Conservation (phyloP, 306 rosid species). For the Lablab purpureus region DNA sequence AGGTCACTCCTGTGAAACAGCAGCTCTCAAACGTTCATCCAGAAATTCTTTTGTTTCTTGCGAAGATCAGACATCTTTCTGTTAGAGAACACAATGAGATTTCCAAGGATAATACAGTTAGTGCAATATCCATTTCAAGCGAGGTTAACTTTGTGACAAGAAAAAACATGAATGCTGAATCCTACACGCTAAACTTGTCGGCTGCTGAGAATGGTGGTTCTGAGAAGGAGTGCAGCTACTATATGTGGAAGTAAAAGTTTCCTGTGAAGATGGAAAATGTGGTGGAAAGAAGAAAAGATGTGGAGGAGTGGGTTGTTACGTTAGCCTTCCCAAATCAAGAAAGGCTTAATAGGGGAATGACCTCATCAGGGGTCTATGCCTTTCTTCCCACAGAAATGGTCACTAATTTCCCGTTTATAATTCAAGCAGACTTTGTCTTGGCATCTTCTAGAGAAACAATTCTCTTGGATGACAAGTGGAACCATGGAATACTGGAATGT, state of each 20-base stretch:
- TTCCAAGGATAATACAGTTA: constrained; percentile 48
- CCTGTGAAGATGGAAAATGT: constrained; percentile 56
- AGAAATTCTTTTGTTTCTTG: constrained; percentile 63
- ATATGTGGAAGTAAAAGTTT: constrained; percentile 80
- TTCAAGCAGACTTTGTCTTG: constrained; percentile 80
- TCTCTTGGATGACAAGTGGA: constrained; percentile 75
- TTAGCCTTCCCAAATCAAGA: constrained; percentile 64
- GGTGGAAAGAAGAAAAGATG: constrained; percentile 67
- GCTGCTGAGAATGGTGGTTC: constrained; percentile 48
- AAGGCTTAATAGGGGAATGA: constrained; percentile 55
- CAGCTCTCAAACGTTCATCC: constrained; percentile 74
- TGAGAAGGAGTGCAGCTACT: constrained; percentile 54
- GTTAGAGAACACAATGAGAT: constrained; percentile 58
- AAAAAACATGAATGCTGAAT: constrained; percentile 68
- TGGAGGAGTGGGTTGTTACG: constrained; percentile 68
- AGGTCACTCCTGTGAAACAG: constrained; percentile 61
- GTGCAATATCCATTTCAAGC: constrained; percentile 55
- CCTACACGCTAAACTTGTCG: constrained; percentile 62
- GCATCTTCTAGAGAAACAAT: constrained; percentile 80
- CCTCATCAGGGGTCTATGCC: constrained; percentile 68
- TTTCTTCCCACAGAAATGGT: constrained; percentile 87
- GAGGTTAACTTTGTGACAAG: constrained; percentile 53
- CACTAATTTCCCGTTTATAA: constrained; percentile 75
- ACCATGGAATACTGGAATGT: constrained; percentile 72
- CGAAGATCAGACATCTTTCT: constrained; percentile 66